phyloP scores from a whole-genome alignment of 495 filamentous ascomycete species.

The Penicillium taxi region DNA sequence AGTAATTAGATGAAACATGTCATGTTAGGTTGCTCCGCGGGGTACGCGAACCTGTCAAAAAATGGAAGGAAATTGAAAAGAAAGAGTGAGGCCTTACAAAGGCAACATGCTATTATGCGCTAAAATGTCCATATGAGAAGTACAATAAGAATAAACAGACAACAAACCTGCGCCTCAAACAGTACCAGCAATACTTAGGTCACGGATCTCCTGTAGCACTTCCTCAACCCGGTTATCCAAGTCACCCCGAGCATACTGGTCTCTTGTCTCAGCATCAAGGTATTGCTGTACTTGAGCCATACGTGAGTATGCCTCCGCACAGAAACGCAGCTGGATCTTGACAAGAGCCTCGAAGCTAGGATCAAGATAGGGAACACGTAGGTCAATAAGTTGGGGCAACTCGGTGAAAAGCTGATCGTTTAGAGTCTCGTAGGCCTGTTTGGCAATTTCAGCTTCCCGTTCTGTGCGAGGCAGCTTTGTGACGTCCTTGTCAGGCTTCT shows the following conservation, averaged over 20 bases:
- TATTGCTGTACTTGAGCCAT: slow-evolving; percentile 99
- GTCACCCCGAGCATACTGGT: slow-evolving; percentile 91
- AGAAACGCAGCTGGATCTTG: slow-evolving; percentile 97
- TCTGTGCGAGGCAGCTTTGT: slow-evolving; percentile 90
- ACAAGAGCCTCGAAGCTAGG: slow-evolving; percentile 95
- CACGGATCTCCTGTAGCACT: slow-evolving; percentile 92
- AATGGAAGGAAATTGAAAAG: too few relatives aligned
- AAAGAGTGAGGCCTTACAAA: too few relatives aligned
- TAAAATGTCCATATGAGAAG: too few relatives aligned
- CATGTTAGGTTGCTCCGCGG: too few relatives aligned
- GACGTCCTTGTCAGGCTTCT: slow-evolving; percentile 97
- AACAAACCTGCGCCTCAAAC: slow-evolving; percentile 37
- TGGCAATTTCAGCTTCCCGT: slow-evolving; percentile 89
- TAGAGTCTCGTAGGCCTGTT: slow-evolving; percentile 84
- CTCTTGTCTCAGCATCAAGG: slow-evolving; percentile 88
- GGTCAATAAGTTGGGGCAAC: slow-evolving; percentile 93
- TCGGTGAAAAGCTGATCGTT: slow-evolving; percentile 93
- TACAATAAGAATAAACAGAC: slow-evolving; percentile 1
- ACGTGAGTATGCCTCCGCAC: slow-evolving; percentile 88
- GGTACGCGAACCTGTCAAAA: too few relatives aligned
- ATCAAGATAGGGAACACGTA: slow-evolving; percentile 93
- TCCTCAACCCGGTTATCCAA: slow-evolving; percentile 89
- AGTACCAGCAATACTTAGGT: slow-evolving; percentile 84
- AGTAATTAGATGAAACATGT: too few relatives aligned
- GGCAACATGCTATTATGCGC: too few relatives aligned